Conservation (phyloP, 495 filamentous ascomycete genomes). For the Annulohypoxylon bovei region DNA sequence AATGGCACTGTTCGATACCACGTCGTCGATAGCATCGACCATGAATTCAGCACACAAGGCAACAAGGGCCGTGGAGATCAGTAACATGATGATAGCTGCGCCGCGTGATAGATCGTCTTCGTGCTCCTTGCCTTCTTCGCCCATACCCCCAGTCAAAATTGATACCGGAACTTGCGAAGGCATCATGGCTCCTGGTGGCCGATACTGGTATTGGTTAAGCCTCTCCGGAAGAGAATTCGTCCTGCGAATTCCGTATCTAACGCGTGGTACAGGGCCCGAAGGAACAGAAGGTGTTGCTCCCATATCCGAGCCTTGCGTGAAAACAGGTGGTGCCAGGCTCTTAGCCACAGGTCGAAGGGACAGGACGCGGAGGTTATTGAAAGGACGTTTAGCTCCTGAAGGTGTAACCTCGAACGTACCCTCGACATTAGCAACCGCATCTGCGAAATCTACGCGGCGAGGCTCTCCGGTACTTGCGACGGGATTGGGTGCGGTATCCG, state of each 20-base stretch:
- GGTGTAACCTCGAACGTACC: slow-evolving; percentile 47
- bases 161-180: slow-evolving; percentile 52
- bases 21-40: slow-evolving; percentile 78
- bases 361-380: slow-evolving; percentile 53
- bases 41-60: slow-evolving; percentile 90
- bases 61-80: slow-evolving; percentile 80
- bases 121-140: slow-evolving; percentile 56
- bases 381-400: slow-evolving; percentile 43
- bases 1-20: slow-evolving; percentile 69
- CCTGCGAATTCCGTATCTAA: slow-evolving; percentile 71
- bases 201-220: slow-evolving; percentile 63
- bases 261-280: slow-evolving; percentile 60
- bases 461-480: slow-evolving; percentile 46
- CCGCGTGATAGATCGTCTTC: slow-evolving; percentile 73
- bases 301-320: slow-evolving; percentile 47
- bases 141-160: slow-evolving; percentile 44
- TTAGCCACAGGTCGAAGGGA: slow-evolving; percentile 56
- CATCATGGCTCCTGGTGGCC: slow-evolving; percentile 54
- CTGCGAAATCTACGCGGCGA: slow-evolving; percentile 57
- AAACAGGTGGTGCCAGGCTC: slow-evolving; percentile 58
- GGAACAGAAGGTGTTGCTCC: slow-evolving; percentile 30
- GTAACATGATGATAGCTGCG: slow-evolving; percentile 75
- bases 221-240: slow-evolving; percentile 82
- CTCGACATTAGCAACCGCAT: slow-evolving; percentile 33
- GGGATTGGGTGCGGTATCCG: slow-evolving; percentile 29